These are phyloP conservation scores for Macrophomina phaseolina DNA, from an alignment of 2,329 filamentous ascomycete genomes.

Conservation along the genomic window DNA sequence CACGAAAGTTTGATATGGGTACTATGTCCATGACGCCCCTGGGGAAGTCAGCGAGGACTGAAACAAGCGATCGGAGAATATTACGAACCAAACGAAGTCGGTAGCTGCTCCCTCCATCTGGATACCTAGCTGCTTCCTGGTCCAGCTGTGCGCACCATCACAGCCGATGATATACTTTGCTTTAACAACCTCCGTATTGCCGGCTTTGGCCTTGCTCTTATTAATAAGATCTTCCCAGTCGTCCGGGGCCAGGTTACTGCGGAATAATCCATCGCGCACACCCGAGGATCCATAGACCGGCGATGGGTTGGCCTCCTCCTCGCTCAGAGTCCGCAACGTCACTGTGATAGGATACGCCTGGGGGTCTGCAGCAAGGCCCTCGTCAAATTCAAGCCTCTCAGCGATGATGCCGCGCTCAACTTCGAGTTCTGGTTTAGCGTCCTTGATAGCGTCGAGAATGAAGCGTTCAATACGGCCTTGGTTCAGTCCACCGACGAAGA, in stretches of 20 bases:
- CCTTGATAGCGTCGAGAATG: conserved; percentile 2
- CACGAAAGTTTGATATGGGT: conserved; percentile 12
- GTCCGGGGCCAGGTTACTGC: neutral
- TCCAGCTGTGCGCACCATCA: conserved; percentile 59
- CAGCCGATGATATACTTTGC: conserved; percentile 53
- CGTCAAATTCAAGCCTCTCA: conserved; percentile 30
- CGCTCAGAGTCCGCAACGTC: neutral
- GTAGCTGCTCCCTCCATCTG: conserved; percentile 65
- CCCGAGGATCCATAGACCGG: neutral
- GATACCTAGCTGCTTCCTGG: conserved; percentile 57
- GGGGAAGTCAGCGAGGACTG: neutral
- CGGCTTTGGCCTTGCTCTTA: neutral
- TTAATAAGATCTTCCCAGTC: conserved; percentile 8
- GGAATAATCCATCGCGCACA: neutral
- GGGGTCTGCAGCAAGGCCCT: conserved; percentile 54
- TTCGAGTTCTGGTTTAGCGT: neutral
- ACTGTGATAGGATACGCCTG: conserved; percentile 2
- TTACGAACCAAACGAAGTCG: conserved; percentile 57
- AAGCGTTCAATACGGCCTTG: conserved; percentile 9
- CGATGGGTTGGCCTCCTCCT: neutral
- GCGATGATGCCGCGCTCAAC: neutral
- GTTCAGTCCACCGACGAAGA: neutral
- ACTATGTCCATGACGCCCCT: conserved; percentile 60
- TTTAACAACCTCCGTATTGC: conserved; percentile 32
- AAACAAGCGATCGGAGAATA: neutral